A percentile compares a stretch with the other conserved stretches of the same genome.
phyloP scores from a whole-genome alignment of 441 rosid species.

The Theobroma grandiflorum region DNA sequence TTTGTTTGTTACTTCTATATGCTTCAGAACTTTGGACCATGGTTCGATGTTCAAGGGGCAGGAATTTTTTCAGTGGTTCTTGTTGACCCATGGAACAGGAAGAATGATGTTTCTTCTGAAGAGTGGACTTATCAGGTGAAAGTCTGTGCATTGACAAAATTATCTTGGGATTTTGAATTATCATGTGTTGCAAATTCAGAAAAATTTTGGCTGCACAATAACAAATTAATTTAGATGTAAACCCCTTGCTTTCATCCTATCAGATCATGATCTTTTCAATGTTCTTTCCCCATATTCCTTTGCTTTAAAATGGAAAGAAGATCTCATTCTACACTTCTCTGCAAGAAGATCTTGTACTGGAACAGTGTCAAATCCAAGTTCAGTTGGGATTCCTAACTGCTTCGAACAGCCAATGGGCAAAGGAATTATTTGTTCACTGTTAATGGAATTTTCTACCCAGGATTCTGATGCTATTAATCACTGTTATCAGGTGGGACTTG shows the following conservation, averaged over 20 bases:
- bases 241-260: neutral
- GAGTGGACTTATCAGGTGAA: constrained; percentile 74
- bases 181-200: neutral
- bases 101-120: constrained; percentile 44
- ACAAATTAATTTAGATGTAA: neutral
- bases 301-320: too few species aligned
- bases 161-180: neutral
- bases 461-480: constrained; percentile 4
- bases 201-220: neutral
- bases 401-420: neutral
- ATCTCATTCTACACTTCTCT: neutral
- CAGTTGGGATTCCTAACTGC: neutral
- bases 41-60: constrained; percentile 71
- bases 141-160: constrained; percentile 9
- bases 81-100: constrained; percentile 34
- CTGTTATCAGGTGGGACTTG: constrained; percentile 60
- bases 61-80: constrained; percentile 54
- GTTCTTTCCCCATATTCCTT: too few species aligned
- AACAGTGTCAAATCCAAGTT: neutral
- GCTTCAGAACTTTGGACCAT: constrained; percentile 67
- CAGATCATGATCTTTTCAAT: neutral
- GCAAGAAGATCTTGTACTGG: neutral
- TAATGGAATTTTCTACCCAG: neutral
- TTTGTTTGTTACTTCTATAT: neutral
- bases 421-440: neutral